Base-by-base conservation (phyloP, 331 rosid genomes). In the Malus hybrid region DNA sequence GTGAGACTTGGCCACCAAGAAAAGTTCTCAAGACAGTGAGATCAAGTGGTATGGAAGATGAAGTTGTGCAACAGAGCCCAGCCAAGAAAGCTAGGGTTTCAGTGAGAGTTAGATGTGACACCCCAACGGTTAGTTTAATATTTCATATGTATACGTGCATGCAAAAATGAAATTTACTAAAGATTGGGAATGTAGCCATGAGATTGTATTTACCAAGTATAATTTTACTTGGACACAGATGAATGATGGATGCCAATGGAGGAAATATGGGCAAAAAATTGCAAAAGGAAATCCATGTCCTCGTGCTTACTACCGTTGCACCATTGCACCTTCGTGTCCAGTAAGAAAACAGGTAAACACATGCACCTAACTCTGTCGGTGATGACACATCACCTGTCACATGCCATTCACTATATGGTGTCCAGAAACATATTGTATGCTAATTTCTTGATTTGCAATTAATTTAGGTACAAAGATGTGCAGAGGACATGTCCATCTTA, bases 211-310 rank as follows among this genome's bases (percentile, higher is more conserved):
- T 10, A 61, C 24, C 6, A 76, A 11, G 3, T 19, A 11, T 60
- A 34, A 18, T 58, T 28, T 16, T 36, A 3, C 13, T 60, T 29
- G 30, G 68, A 53, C 63, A 20, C 81, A 94, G 99, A 90, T 94
- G 97, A 90, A 87, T 24, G 99, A 94, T 68, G 99, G 99, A 24
- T 92, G 99, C 6, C 99, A 94, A 68, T 94, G 99, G 99, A 84
- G 99, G 68, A 94, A 93, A 77, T 93, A 93, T 39, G 98, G 98
- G 28, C 98, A 93, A 14, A 93, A 93, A 82, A 91, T 90, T 68
- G 86, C 99, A 1, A 94, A 92, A 74, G 99, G 97, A 63, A 94
- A 94, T 58, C 99, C 99, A 29, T 92, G 99, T 72, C 99, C 99
- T 73, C 77, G 97, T 64, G 99, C 99, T 68, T 94, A 94, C 69